Conservation (phyloP, 176 grass and related monocot genomes). For the Alloteropsis semialata region DNA sequence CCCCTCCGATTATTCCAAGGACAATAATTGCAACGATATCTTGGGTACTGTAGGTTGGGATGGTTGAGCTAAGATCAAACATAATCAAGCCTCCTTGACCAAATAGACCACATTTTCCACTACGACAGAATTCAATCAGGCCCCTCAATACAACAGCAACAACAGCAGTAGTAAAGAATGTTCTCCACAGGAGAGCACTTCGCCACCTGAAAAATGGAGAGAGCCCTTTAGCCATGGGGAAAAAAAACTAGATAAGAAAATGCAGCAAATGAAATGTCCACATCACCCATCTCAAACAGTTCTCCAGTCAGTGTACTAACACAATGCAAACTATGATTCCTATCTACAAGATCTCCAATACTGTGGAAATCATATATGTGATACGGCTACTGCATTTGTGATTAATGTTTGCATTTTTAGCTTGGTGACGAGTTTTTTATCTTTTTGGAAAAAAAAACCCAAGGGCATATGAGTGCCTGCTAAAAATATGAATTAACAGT, state of each 20-base stretch:
- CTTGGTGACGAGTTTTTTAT: neutral
- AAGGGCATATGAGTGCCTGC: neutral
- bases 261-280: neutral
- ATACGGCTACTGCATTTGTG: neutral
- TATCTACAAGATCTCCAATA: conserved; percentile 1
- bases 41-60: conserved; percentile 48
- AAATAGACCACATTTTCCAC: conserved; percentile 88
- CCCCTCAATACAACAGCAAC: conserved; percentile 79
- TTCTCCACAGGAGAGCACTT: conserved; percentile 92
- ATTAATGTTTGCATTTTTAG: neutral
- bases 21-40: conserved; percentile 74
- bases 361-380: neutral
- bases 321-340: neutral
- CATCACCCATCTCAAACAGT: neutral
- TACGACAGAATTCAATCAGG: conserved; percentile 64
- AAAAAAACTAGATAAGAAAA: conserved; percentile 6
- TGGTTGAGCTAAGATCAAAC: conserved; percentile 84
- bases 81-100: conserved; percentile 91
- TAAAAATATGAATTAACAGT: neutral
- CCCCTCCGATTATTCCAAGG: conserved; percentile 79
- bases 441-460: too few species aligned
- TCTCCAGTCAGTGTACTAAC: neutral
- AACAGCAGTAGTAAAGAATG: conserved; percentile 96
- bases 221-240: neutral
- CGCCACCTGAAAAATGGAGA: conserved; percentile 72